phyloP scores from a whole-genome alignment of 805 yeast species.

The Spathaspora arborariae region DNA sequence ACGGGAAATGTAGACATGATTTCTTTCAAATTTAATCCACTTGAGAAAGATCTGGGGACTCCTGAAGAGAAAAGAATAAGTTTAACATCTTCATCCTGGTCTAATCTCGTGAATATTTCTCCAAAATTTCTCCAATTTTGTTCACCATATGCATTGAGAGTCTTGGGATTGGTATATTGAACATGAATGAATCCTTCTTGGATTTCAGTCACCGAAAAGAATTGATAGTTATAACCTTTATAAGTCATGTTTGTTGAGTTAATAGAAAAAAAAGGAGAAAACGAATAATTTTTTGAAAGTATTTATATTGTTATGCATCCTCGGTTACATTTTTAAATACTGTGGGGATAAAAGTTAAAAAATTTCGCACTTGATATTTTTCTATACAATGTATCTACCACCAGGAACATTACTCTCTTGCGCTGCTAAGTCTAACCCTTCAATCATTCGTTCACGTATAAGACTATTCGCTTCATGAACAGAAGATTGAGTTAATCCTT shows the following conservation, averaged over 20 bases:
- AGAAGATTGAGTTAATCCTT: slow-evolving; percentile 60
- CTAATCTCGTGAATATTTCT: slow-evolving; percentile 43
- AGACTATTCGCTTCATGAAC: slow-evolving; percentile 58
- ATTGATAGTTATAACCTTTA: slow-evolving; percentile 20
- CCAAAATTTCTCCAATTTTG: slow-evolving; percentile 57
- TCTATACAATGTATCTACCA: slow-evolving; percentile 48
- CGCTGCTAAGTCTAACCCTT: slow-evolving; percentile 50
- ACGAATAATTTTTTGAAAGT: neutral
- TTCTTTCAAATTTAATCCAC: slow-evolving; percentile 61
- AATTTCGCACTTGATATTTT: neutral
- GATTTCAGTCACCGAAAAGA: slow-evolving; percentile 38
- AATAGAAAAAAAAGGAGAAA: neutral
- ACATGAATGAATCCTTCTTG: slow-evolving; percentile 51
- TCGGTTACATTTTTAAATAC: neutral
- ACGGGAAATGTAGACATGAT: slow-evolving; percentile 11
- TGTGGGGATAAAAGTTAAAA: neutral
- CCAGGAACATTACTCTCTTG: slow-evolving; percentile 40
- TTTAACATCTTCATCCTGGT: slow-evolving; percentile 41
- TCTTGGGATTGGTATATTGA: slow-evolving; percentile 57
- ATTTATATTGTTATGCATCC: neutral
- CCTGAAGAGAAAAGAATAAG: slow-evolving; percentile 55
- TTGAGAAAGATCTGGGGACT: slow-evolving; percentile 51
- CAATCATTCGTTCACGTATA: slow-evolving; percentile 51
- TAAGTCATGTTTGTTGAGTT: slow-evolving; percentile 13
- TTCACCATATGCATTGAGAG: slow-evolving; percentile 55